Evolutionary conservation across 192 early-diverging fungal genomes (phyloP).

Genomic region (Coemansia aciculifera): DNA sequence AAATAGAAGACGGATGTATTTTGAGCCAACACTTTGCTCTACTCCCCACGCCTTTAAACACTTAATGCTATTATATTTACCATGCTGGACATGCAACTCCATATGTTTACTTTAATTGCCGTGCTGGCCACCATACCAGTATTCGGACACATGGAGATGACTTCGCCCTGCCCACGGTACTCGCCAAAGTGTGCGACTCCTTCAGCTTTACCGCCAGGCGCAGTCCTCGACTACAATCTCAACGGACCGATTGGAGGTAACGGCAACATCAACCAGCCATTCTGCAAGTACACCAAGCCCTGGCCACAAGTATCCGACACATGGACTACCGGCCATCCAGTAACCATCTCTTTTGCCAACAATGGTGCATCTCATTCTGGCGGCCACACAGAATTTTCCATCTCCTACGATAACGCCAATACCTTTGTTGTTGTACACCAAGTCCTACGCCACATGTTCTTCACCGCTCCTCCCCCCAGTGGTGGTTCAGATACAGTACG

Average conservation of each 20-base stretch:
- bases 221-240: constrained; percentile 36
- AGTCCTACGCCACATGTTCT: constrained; percentile 37
- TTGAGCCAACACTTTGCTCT: neutral
- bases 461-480: neutral
- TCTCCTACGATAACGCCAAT: constrained; percentile 50
- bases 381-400: constrained; percentile 58
- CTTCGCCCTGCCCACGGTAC: constrained; percentile 22
- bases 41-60: neutral
- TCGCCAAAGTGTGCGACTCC: constrained; percentile 7
- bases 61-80: neutral
- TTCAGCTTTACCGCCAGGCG: constrained; percentile 2
- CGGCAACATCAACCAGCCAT: constrained; percentile 10
- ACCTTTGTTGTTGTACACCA: constrained; percentile 48
- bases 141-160: constrained; percentile 25
- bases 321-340: constrained; percentile 43
- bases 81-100: neutral
- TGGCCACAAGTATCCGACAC: constrained; percentile 13
- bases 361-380: constrained; percentile 48
- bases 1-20: neutral
- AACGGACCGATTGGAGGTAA: constrained; percentile 40
- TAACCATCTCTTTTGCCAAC: constrained; percentile 31
- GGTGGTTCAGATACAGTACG: constrained; percentile 14
- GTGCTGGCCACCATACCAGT: neutral
- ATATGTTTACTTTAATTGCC: neutral
- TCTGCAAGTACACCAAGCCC: constrained; percentile 41